phyloP scores from a whole-genome alignment of 1,284 basidiomycete genomes.

The Paramarasmius palmivorus region DNA sequence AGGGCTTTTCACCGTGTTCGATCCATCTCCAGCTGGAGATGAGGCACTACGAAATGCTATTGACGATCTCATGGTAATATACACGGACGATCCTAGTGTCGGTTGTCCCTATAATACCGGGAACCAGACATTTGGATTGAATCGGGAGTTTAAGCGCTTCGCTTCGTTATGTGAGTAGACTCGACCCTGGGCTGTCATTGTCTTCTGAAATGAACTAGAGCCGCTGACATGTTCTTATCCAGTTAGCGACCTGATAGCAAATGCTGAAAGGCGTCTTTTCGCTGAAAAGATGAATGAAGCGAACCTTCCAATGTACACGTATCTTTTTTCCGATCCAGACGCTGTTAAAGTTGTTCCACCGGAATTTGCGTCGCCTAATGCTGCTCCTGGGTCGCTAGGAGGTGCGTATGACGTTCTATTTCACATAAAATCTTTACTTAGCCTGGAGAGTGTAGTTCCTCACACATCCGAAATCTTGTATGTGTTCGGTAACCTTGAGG shows the following conservation, averaged over 20 bases:
- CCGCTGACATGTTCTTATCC: background rate
- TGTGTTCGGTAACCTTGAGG: constrained; percentile 1
- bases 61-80: background rate
- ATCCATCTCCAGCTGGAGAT: background rate
- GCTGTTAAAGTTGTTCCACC: background rate
- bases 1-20: background rate
- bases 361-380: background rate
- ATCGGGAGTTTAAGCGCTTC: background rate
- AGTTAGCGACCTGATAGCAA: background rate
- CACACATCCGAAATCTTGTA: constrained; percentile 5
- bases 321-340: background rate
- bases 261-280: background rate
- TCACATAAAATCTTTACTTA: background rate
- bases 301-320: background rate
- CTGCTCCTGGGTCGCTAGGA: background rate
- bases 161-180: background rate
- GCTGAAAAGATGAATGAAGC: background rate
- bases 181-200: too few species aligned
- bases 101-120: background rate
- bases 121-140: background rate
- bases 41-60: background rate
- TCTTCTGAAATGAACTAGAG: background rate
- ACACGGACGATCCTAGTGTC: background rate
- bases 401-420: background rate
- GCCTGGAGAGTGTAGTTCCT: background rate